Conservation (phyloP, 2,329 filamentous ascomycete genomes). For the Massarina eburnea region DNA sequence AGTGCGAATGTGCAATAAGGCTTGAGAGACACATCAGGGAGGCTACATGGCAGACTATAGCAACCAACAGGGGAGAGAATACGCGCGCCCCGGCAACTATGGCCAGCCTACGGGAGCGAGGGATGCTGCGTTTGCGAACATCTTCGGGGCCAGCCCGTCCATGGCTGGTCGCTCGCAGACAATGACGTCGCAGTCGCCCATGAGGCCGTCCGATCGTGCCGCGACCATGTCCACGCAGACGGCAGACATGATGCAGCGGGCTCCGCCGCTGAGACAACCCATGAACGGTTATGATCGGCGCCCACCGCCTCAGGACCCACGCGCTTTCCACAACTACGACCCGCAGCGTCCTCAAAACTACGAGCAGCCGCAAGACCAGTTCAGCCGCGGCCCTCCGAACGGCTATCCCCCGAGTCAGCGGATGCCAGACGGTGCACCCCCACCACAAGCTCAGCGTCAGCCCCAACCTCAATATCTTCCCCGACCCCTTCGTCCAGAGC, state of each 20-base stretch:
- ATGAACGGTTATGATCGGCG: conserved; percentile 44
- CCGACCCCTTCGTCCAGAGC: conserved; percentile 63
- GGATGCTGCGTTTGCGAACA: conserved; percentile 94
- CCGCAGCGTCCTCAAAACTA: conserved; percentile 32
- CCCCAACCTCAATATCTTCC: conserved; percentile 61
- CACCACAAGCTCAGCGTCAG: conserved; percentile 38
- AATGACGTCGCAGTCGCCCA: conserved; percentile 78
- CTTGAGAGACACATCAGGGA: conserved; percentile 16
- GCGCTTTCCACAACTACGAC: conserved; percentile 17
- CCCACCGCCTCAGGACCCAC: conserved; percentile 33
- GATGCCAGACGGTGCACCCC: conserved; percentile 36
- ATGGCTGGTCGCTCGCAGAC: conserved; percentile 83
- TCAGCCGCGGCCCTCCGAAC: conserved; percentile 38
- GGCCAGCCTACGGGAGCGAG: conserved; percentile 66
- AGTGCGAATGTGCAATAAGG: conserved; percentile 28
- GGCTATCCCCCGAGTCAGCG: conserved; percentile 43
- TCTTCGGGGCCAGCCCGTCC: conserved; percentile 84
- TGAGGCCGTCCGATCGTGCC: conserved; percentile 67
- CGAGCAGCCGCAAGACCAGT: conserved; percentile 26
- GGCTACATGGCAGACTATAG: conserved; percentile 64
- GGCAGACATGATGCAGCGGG: conserved; percentile 60
- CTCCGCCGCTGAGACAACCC: conserved; percentile 62
- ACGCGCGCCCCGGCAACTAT: conserved; percentile 55
- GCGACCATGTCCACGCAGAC: conserved; percentile 63
- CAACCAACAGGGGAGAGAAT: conserved; percentile 62